Percentiles rank a stretch among this genome's conserved stretches.
phyloP scores from a whole-genome alignment of 1,284 basidiomycete genomes.

The Cutaneotrichosporon mucoides region DNA sequence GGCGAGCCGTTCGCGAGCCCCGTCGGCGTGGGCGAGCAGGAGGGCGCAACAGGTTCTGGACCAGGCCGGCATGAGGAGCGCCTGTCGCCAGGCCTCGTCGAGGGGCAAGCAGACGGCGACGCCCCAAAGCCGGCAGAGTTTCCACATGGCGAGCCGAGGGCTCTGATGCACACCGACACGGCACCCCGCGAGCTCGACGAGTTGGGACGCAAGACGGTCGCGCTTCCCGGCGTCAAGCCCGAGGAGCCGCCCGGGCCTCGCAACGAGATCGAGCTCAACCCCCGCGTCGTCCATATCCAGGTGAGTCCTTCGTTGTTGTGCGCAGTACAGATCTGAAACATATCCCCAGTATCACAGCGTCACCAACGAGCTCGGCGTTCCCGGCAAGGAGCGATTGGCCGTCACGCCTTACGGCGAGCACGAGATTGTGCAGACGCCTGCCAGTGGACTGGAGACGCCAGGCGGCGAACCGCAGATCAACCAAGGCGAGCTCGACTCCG shows the following conservation, averaged over 20 bases:
- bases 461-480: neutral
- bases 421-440: conserved; percentile 26
- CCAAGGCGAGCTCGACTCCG: neutral
- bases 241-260: conserved; percentile 41
- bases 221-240: conserved; percentile 32
- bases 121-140: neutral
- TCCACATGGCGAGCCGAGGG: conserved; percentile 1
- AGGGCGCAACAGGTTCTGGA: conserved; percentile 31
- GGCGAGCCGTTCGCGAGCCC: conserved; percentile 11
- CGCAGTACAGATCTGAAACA: too few relatives aligned
- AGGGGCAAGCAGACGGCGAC: conserved; percentile 6
- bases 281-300: conserved; percentile 37
- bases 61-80: conserved; percentile 30
- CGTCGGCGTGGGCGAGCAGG: conserved; percentile 19
- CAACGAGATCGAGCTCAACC: conserved; percentile 41
- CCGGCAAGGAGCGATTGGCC: conserved; percentile 23
- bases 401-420: conserved; percentile 34
- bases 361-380: neutral
- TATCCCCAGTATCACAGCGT: neutral
- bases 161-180: neutral
- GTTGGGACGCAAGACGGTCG: conserved; percentile 22
- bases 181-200: conserved; percentile 20
- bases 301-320: conserved; percentile 25
- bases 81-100: conserved; percentile 7
- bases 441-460: neutral